These are phyloP conservation scores for Phytophthora sp. DNA, from an alignment of 352 stramenopile species.

Conservation along the genomic window DNA sequence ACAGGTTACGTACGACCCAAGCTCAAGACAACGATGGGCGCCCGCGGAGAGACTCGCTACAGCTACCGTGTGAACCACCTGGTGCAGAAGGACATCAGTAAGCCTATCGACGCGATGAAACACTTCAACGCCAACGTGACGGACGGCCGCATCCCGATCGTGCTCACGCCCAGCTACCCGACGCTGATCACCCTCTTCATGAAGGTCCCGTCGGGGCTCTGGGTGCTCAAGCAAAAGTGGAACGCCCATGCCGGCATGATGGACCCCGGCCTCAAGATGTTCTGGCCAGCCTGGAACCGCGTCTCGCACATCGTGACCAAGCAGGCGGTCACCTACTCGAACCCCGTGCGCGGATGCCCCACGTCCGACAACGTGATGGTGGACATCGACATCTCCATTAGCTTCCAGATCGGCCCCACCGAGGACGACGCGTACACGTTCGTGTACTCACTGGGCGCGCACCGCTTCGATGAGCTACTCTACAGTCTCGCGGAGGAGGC, in stretches of 20 bases:
- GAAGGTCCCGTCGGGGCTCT: conserved; percentile 70
- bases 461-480: conserved; percentile 86
- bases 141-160: conserved; percentile 67
- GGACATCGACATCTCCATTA: conserved; percentile 90
- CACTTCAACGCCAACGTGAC: conserved; percentile 64
- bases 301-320: conserved; percentile 90
- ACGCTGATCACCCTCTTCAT: conserved; percentile 57
- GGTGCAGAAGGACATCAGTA: conserved; percentile 61
- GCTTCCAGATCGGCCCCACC: conserved; percentile 84
- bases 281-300: conserved; percentile 80
- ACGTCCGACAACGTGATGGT: conserved; percentile 91
- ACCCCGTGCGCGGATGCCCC: conserved; percentile 70
- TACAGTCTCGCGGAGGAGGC: conserved; percentile 80
- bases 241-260: conserved; percentile 82
- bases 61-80: conserved; percentile 45
- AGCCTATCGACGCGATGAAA: conserved; percentile 58
- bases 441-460: conserved; percentile 83
- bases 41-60: conserved; percentile 23
- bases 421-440: conserved; percentile 82
- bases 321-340: conserved; percentile 84
- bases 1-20: too few species aligned
- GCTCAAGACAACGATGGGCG: neutral
- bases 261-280: conserved; percentile 77
- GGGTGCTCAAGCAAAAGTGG: conserved; percentile 89
- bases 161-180: conserved; percentile 65